Base-by-base conservation (phyloP, 805 yeast species). In the Phaffomyces antillensis region DNA sequence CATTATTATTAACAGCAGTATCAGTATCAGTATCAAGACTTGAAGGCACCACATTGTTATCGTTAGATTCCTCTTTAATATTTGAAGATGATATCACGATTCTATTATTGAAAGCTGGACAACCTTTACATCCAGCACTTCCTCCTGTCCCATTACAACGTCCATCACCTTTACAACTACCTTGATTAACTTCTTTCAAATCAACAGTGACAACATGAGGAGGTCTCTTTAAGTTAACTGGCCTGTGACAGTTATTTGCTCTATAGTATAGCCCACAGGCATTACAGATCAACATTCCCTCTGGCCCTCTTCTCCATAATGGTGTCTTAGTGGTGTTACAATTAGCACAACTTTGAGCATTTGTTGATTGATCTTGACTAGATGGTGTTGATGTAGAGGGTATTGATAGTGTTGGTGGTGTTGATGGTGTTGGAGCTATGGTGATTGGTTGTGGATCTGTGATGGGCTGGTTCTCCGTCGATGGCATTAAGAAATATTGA, bases 201-300 rank as follows among this genome's bases (percentile, higher is more conserved):
- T 96, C 74, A 58, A 88, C 86, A 58, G 87, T 87, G 48, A 91
- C 90, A 3, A 88, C 90, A 60, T 90, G 96, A 0, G 96, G 63
- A 3, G 63, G 63, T 49, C 62, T 86, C 58, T 90, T 89, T 58
- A 90, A 70, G 37, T 93, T 82, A 38, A 90, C 71, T 1, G 98
- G 98, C 41, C 98, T 67, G 36, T 86, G 95, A 5, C 86, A 90
- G 20, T 96, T 96, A 58, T 91, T 96, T 16, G 93, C 74, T 61
- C 89, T 88, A 56, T 83, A 71, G 55, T 91, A 90, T 48, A 91
- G 68, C 0, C 98, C 98, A 67, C 98, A 90, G 0, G 98, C 98
- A 62, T 90, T 90, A 64, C 98, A 90, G 48, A 91, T 71, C 0
- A 96, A 90, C 53, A 84, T 79, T 0, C 97, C 97, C 48, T 82